phyloP scores from a whole-genome alignment of 2,329 filamentous ascomycete genomes.

The Beauveria caledonica region DNA sequence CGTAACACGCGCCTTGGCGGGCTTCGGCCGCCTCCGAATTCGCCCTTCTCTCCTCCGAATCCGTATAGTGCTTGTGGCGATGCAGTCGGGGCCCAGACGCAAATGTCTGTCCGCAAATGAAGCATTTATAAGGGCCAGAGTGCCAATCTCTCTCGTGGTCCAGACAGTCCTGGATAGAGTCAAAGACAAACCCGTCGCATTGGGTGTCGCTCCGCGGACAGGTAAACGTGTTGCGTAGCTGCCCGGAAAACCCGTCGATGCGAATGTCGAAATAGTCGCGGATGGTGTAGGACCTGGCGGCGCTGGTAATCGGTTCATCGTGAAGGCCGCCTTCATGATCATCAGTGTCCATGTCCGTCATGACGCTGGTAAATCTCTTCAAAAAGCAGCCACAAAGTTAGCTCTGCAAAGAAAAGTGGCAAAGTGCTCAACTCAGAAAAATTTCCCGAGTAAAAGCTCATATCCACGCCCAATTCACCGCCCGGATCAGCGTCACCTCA shows the following conservation, averaged over 20 bases:
- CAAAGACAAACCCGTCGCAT: constrained; percentile 2
- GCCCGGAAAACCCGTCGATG: not conserved
- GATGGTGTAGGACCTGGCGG: not conserved
- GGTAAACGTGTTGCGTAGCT: not conserved
- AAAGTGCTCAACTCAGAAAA: too few species aligned
- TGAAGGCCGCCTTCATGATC: not conserved
- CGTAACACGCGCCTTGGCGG: not conserved
- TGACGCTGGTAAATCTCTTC: too few species aligned
- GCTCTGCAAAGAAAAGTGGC: too few species aligned
- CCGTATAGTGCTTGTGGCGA: not conserved
- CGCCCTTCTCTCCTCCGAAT: not conserved
- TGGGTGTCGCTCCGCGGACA: not conserved
- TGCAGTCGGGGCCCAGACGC: not conserved
- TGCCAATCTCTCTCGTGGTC: constrained; percentile 7
- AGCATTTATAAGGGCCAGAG: constrained; percentile 2
- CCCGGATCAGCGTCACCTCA: not conserved
- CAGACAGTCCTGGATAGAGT: not conserved
- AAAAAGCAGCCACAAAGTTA: too few species aligned
- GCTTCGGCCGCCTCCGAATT: not conserved
- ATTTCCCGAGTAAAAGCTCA: too few species aligned
- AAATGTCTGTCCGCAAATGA: not conserved
- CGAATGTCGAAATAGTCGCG: not conserved
- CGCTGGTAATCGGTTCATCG: too few species aligned
- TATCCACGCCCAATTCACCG: not conserved
- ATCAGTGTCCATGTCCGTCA: too few species aligned